These are phyloP conservation scores for Isabelozyma heimii DNA, from an alignment of 805 yeast genomes.

Conservation along the genomic window DNA sequence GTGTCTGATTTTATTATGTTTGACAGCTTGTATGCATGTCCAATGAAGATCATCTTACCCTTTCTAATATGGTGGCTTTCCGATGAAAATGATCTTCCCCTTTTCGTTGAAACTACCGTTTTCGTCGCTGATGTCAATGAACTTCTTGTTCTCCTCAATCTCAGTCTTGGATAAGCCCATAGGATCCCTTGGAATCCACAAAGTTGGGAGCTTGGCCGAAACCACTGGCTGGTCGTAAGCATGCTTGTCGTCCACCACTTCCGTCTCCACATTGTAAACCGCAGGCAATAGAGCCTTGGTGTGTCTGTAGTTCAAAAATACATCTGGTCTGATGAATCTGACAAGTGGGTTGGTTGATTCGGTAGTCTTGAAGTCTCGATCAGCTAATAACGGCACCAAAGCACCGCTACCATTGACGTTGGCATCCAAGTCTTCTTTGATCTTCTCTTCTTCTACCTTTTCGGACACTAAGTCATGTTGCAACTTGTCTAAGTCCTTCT, in stretches of 20 bases:
- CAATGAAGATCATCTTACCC: slow-evolving; percentile 30
- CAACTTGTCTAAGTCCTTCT: slow-evolving; percentile 15
- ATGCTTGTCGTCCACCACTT: slow-evolving; percentile 46
- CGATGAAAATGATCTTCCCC: slow-evolving; percentile 30
- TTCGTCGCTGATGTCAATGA: slow-evolving; percentile 64
- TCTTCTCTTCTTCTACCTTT: background rate
- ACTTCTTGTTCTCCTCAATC: slow-evolving; percentile 52
- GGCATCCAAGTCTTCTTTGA: background rate
- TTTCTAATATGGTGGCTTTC: slow-evolving; percentile 31
- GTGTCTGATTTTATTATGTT: no score
- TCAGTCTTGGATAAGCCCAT: slow-evolving; percentile 72
- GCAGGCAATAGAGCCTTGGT: slow-evolving; percentile 35
- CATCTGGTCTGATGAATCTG: slow-evolving; percentile 58
- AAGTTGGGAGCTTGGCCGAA: slow-evolving; percentile 61
- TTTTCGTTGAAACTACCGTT: slow-evolving; percentile 52
- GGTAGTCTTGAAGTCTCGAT: slow-evolving; percentile 49
- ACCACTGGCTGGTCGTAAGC: slow-evolving; percentile 81
- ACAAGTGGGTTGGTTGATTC: slow-evolving; percentile 42
- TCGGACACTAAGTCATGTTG: slow-evolving; percentile 8
- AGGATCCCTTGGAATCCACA: slow-evolving; percentile 92
- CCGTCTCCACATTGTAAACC: slow-evolving; percentile 31
- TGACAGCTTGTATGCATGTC: slow-evolving; percentile 6
- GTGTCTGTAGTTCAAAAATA: slow-evolving; percentile 46
- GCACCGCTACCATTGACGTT: background rate
- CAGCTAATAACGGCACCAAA: slow-evolving; percentile 62